Base-by-base conservation (phyloP, 345 rosid species). In the Moricandia moricandioides region DNA sequence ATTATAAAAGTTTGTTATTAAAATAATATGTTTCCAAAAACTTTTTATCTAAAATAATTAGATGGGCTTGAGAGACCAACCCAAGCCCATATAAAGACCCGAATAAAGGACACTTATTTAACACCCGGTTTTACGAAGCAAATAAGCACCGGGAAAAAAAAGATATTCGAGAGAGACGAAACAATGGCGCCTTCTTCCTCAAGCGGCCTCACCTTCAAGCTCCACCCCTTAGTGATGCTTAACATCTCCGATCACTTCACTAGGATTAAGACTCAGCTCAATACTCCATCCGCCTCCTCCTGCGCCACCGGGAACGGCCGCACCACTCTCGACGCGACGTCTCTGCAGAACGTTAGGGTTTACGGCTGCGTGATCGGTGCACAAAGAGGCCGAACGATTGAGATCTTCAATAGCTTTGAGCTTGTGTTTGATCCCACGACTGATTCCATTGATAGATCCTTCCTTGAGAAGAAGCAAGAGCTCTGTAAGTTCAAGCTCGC, bases 401-500 rank as follows among this genome's bases (percentile, higher is more conserved):
- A 91, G 91, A 88, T 94, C 85, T 94, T 94, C 83, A 94, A 94
- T 80, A 94, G 98, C 78, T 94, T 94, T 74, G 98, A 94, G 89
- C 93, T 94, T 59, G 86, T 94, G 14, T 88, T 78, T 30, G 98
- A 91, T 81, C 86, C 96, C 14, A 2, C 67, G 0, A 74, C 87
- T 11, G 75, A 88, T 5, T 80, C 89, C 12, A 96, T 94, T 26
- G 96, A 94, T 79, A 91, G 97, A 34, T 55, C 89, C 14, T 94
- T 94, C 84, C 95, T 94, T 59, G 88, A 83, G 82, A 94, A 94
- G 93, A 94, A 94, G 84, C 97, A 91, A 75, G 98, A 94, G 83
- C 98, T 94, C 30, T 65, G 69, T 65, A 65, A 66, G 70, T 13
- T 18, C 0, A 21, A 8, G 9, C 66, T 34, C 66, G 10, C 12